These are phyloP conservation scores for Vigna hirtella DNA, from an alignment of 306 rosid species.

Conservation along the genomic window DNA sequence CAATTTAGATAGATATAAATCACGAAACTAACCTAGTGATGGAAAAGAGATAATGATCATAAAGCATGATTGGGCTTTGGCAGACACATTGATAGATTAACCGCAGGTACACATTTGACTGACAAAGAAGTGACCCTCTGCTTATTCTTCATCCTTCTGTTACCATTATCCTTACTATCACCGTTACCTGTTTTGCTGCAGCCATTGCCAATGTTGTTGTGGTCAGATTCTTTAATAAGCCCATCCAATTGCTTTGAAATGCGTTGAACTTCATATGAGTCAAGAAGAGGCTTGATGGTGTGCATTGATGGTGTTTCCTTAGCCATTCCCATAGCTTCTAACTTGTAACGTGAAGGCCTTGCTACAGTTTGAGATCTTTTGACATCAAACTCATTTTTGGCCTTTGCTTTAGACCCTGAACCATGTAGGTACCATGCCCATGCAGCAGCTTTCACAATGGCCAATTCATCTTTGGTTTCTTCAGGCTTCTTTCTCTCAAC, in stretches of 20 bases:
- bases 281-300: conserved; percentile 62
- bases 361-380: conserved; percentile 36
- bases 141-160: conserved; percentile 38
- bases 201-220: conserved; percentile 11
- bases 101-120: conserved; percentile 34
- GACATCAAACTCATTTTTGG: conserved; percentile 48
- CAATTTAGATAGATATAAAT: background rate
- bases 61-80: conserved; percentile 38
- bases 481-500: conserved; percentile 47
- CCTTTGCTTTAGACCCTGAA: conserved; percentile 57
- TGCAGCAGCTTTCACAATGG: conserved; percentile 77
- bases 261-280: conserved; percentile 63
- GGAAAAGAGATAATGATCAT: conserved; percentile 17
- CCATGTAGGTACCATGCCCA: conserved; percentile 90
- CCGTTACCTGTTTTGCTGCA: background rate
- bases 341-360: conserved; percentile 76
- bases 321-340: conserved; percentile 58
- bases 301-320: conserved; percentile 30
- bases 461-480: conserved; percentile 40
- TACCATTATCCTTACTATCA: background rate
- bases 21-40: background rate
- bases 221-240: conserved; percentile 53
- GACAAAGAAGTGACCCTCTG: conserved; percentile 10
- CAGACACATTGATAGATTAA: conserved; percentile 30
- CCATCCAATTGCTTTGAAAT: conserved; percentile 58